Percentiles rank a stretch among this genome's conserved stretches.
phyloP scores from a whole-genome alignment of 179 eudicot genomes.

The Camellia oleifera region DNA sequence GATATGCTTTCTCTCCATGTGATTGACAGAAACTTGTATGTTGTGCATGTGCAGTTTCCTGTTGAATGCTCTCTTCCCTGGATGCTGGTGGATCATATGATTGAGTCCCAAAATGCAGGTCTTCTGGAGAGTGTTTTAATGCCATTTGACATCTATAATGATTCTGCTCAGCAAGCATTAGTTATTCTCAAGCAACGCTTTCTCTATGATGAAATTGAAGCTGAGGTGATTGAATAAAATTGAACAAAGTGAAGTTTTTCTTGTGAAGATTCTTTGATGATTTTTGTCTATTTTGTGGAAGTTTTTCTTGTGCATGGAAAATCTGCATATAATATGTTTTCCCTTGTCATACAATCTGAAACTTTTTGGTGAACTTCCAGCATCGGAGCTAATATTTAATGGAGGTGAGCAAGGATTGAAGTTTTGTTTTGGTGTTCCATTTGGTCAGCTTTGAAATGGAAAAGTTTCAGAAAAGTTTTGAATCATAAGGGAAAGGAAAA shows the following conservation, averaged over 20 bases:
- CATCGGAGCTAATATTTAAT: not conserved
- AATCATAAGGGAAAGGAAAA: not conserved
- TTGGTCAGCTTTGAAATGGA: not conserved
- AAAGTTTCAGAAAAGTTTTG: not conserved
- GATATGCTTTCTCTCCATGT: not conserved
- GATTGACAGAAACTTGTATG: not conserved
- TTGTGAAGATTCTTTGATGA: not conserved
- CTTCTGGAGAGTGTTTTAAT: conserved; percentile 86
- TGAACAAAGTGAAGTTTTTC: not conserved
- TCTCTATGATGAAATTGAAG: conserved; percentile 98
- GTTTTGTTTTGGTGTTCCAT: not conserved
- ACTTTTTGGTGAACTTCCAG: not conserved
- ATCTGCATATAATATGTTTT: not conserved
- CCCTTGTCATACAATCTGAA: not conserved
- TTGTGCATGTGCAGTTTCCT: conserved; percentile 68
- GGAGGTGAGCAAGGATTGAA: not conserved
- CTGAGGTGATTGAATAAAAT: conserved; percentile 58
- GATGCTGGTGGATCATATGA: conserved; percentile 89
- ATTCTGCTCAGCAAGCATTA: conserved; percentile 96
- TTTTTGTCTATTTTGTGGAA: not conserved
- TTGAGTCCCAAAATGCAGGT: conserved; percentile 76
- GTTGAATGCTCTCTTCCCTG: conserved; percentile 99
- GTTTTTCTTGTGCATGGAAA: conserved; percentile 5
- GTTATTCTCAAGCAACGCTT: conserved; percentile 95
- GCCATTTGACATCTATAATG: conserved; percentile 97